Evolutionary conservation across 2,329 filamentous ascomycete genomes (phyloP).

Genomic region (Colletotrichum lindemuthianum): DNA sequence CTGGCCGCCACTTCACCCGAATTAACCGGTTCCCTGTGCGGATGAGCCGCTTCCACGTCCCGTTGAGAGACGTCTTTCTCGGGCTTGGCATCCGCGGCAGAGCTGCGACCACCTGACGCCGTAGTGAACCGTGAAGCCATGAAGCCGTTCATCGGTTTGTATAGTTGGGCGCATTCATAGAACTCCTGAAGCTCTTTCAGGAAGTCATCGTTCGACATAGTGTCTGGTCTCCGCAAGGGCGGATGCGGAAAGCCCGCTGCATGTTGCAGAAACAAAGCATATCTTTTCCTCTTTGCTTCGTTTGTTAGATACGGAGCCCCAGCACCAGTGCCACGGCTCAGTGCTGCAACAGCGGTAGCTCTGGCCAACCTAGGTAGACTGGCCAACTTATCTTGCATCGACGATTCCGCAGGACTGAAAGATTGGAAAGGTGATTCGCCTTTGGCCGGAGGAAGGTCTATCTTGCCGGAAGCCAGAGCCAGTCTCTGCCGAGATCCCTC

Average conservation of each 20-base stretch:
- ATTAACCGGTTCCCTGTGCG: slow-evolving; percentile 69
- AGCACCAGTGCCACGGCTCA: slow-evolving; percentile 71
- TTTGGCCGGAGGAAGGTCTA: slow-evolving; percentile 79
- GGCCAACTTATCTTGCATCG: slow-evolving; percentile 65
- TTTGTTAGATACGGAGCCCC: slow-evolving; percentile 88
- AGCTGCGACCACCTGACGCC: slow-evolving; percentile 58
- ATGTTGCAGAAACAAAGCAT: slow-evolving; percentile 82
- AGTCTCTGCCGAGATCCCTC: slow-evolving; percentile 81
- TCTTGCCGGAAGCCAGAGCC: slow-evolving; percentile 77
- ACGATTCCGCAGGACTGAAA: slow-evolving; percentile 70
- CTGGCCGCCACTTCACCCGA: slow-evolving; percentile 87
- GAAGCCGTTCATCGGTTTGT: slow-evolving; percentile 88
- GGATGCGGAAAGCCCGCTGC: slow-evolving; percentile 70
- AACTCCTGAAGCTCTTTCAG: slow-evolving; percentile 83
- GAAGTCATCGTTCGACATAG: slow-evolving; percentile 75
- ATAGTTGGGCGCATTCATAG: slow-evolving; percentile 71
- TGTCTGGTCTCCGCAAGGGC: slow-evolving; percentile 55
- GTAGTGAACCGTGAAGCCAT: slow-evolving; percentile 96
- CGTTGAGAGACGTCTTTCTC: slow-evolving; percentile 30
- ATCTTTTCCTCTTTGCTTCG: slow-evolving; percentile 80
- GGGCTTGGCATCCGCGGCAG: slow-evolving; percentile 36
- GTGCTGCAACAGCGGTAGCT: slow-evolving; percentile 73
- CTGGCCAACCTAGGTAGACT: slow-evolving; percentile 73
- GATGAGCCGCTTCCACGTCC: not conserved
- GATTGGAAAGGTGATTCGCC: slow-evolving; percentile 78